These are phyloP conservation scores for Magnaporthiopsis rhizophila DNA, from an alignment of 2,329 filamentous ascomycete genomes.

Conservation along the genomic window DNA sequence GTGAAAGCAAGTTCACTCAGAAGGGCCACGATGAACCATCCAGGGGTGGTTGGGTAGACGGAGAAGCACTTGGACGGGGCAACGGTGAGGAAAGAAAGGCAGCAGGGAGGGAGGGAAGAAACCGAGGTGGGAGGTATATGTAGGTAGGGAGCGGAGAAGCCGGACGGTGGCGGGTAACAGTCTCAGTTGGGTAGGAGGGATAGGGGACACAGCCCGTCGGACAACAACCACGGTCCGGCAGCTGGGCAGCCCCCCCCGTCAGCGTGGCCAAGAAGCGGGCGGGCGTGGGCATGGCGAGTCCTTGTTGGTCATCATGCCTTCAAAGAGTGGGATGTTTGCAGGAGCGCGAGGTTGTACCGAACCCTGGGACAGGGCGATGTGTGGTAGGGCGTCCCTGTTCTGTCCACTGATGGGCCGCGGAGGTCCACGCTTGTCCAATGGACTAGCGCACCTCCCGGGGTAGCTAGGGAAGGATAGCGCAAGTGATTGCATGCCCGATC, in stretches of 20 bases:
- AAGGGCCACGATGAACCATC: background rate
- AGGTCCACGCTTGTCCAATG: background rate
- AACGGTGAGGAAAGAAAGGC: background rate
- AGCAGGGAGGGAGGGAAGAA: background rate
- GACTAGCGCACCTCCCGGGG: background rate
- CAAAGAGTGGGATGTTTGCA: background rate
- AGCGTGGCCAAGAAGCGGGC: too few relatives aligned
- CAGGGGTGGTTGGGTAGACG: background rate
- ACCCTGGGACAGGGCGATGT: background rate
- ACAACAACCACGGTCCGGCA: background rate
- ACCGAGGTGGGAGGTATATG: background rate
- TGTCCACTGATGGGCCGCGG: background rate
- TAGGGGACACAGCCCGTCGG: too few relatives aligned
- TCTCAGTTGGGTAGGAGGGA: too few relatives aligned
- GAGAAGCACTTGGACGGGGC: background rate
- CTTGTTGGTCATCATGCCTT: background rate
- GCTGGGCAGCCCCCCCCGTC: too few relatives aligned
- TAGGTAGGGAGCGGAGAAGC: background rate
- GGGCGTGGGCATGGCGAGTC: background rate
- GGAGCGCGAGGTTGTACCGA: background rate
- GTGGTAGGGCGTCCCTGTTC: background rate
- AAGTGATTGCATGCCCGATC: background rate
- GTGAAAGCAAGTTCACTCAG: slow-evolving; percentile 13
- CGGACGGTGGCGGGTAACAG: too few relatives aligned
- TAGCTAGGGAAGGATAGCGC: background rate